Percentiles rank a stretch among this genome's conserved stretches.
Conservation (phyloP, 768 basidiomycete species). For the Kwoniella botswanensis region DNA sequence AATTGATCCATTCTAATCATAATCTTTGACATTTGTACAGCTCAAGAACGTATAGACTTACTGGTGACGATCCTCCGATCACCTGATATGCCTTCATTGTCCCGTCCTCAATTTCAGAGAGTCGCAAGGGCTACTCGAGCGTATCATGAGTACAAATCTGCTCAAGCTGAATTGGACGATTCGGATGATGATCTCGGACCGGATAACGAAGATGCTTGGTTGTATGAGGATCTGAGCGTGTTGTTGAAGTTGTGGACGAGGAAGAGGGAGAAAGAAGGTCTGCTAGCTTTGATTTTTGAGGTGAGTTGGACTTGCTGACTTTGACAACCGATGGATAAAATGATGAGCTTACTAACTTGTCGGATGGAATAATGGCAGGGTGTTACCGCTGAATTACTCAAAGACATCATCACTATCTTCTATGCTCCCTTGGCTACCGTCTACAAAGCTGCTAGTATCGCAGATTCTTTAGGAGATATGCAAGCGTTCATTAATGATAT, state of each 20-base stretch:
- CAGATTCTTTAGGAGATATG: slow-evolving; percentile 86
- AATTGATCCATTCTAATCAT: not conserved
- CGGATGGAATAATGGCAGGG: slow-evolving; percentile 64
- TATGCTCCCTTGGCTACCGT: slow-evolving; percentile 96
- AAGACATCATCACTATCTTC: slow-evolving; percentile 99
- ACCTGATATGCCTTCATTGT: slow-evolving; percentile 73
- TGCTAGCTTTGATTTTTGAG: slow-evolving; percentile 94
- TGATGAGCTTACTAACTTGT: slow-evolving; percentile 1
- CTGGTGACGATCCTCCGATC: slow-evolving; percentile 80
- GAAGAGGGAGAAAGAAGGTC: slow-evolving; percentile 83
- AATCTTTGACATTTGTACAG: slow-evolving; percentile 57
- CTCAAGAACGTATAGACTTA: slow-evolving; percentile 72
- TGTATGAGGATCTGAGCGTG: slow-evolving; percentile 87
- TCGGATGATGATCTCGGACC: slow-evolving; percentile 94
- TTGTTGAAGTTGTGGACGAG: slow-evolving; percentile 77
- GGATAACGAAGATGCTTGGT: slow-evolving; percentile 91
- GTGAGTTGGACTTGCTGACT: slow-evolving; percentile 59
- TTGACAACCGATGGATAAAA: not conserved
- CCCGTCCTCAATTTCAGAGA: slow-evolving; percentile 77
- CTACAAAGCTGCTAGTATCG: slow-evolving; percentile 94
- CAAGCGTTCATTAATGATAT: slow-evolving; percentile 95
- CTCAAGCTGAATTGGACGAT: slow-evolving; percentile 69
- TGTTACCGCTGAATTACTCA: slow-evolving; percentile 88
- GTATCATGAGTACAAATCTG: slow-evolving; percentile 73
- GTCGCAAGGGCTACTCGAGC: slow-evolving; percentile 78